Evolutionary conservation across 2,329 filamentous ascomycete species (phyloP), one percentile per base, ranked within the genome.

Genomic region (Byssothecium circinans): DNA sequence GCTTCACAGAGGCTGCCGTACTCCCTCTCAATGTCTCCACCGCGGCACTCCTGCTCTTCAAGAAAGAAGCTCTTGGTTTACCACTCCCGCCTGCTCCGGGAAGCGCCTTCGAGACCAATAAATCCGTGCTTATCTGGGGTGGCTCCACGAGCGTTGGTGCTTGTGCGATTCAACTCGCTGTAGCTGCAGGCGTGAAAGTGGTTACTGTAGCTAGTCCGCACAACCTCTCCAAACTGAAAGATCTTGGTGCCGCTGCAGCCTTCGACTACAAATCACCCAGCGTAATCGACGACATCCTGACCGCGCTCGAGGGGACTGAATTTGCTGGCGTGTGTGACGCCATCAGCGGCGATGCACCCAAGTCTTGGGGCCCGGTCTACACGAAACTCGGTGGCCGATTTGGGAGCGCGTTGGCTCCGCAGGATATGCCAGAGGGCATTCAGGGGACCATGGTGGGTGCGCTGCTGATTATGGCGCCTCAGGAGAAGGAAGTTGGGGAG

Each of bases 41-140:
- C n/a, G 71, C 73, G 4, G 56, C 64, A 8, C 60, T 60, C 6
- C 70, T 67, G 7, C 65, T 75, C 7, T 74, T 69, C 54, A 54
- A 60, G 33, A 42, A 54, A 2, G 46, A 53, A 8, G 60, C 60
- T 46, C 58, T 74, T n/a, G 66, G 60, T 3, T 58, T 74, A 8
- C 70, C 69, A 1, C 63, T 61, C 29, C 73, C 74, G 1, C 68
- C 65, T 46, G 38, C 73, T 60, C 5, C 67, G 60, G 19, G 47
- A 19, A 4, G 58, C 54, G 36, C 37, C 22, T 22, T 40, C 3
- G 55, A 56, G 3, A 36, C 47, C 2, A 60, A 60, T 43, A 51
- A 74, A 53, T 64, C 66, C 4, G 52, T 75, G 19, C 51, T 81
- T 8, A 60, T 81, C 5, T 80, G 75, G 71, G 79, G 79, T 6